Conservation (phyloP, 495 filamentous ascomycete species). For the Penicillium pancosmium region DNA sequence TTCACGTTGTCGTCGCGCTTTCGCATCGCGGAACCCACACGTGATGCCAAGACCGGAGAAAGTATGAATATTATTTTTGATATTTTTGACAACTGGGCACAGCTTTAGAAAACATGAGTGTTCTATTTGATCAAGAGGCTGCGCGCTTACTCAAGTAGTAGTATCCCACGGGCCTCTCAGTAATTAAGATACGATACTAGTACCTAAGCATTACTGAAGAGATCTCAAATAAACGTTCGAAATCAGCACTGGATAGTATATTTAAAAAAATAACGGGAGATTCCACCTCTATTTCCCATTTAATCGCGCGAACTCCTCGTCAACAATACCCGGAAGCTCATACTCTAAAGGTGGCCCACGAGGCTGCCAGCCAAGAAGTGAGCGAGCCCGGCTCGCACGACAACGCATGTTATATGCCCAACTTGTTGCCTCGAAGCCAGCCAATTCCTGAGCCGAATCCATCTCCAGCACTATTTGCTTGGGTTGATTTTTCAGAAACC, state of each 20-base stretch:
- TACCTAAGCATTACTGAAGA: too few species aligned
- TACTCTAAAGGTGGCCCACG: neutral
- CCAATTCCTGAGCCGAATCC: neutral
- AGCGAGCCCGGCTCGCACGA: conserved; percentile 4
- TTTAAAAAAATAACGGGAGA: too few species aligned
- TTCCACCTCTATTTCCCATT: neutral
- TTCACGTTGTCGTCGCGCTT: neutral
- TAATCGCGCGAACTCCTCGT: neutral
- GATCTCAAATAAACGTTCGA: too few species aligned
- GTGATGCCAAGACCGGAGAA: conserved; percentile 6
- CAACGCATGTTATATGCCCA: conserved; percentile 8
- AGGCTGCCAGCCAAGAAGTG: conserved; percentile 1
- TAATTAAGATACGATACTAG: too few species aligned
- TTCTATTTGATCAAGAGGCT: neutral
- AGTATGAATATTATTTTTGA: too few species aligned
- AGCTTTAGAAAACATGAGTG: neutral
- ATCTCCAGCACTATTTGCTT: conserved; percentile 9
- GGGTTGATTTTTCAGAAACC: conserved; percentile 39
- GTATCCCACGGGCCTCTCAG: too few species aligned
- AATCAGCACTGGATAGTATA: too few species aligned
- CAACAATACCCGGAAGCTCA: neutral
- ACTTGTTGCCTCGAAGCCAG: conserved; percentile 5
- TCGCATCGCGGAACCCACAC: neutral
- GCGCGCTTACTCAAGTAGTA: too few species aligned
- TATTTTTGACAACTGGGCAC: too few species aligned